Evolutionary conservation across 257 asterid genomes (phyloP).

Genomic region (Fraxinus pennsylvanica): DNA sequence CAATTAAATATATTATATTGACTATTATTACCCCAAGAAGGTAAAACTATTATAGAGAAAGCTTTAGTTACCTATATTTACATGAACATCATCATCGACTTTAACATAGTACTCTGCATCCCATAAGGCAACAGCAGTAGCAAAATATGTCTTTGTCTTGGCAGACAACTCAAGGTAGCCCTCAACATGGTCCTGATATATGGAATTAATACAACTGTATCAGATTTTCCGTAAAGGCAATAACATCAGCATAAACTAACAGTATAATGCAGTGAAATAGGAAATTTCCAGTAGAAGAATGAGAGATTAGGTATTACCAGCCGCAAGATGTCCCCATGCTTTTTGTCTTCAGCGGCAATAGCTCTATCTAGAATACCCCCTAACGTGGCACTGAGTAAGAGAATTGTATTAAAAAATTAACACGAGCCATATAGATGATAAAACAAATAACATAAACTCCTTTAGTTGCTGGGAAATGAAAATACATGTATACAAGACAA

Average conservation of each 20-base stretch:
- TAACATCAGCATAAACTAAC: constrained; percentile 2
- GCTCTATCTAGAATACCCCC: constrained; percentile 93
- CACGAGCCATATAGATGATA: not conserved
- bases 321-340: constrained; percentile 89
- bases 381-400: constrained; percentile 58
- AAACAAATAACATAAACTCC: not conserved
- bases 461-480: not conserved
- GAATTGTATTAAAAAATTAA: not conserved
- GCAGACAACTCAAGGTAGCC: constrained; percentile 94
- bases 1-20: not conserved
- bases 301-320: constrained; percentile 47
- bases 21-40: not conserved
- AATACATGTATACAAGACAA: not conserved
- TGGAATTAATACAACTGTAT: not conserved
- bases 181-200: constrained; percentile 78
- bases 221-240: not conserved
- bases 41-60: constrained; percentile 1
- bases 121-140: constrained; percentile 76
- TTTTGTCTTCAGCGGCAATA: constrained; percentile 77
- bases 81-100: constrained; percentile 95
- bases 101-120: constrained; percentile 93
- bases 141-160: constrained; percentile 79
- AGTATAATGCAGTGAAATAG: not conserved
- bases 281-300: not conserved
- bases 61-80: constrained; percentile 67